Base-by-base conservation (phyloP, 2,329 filamentous ascomycete species). In the Xylariaceae sp. region DNA sequence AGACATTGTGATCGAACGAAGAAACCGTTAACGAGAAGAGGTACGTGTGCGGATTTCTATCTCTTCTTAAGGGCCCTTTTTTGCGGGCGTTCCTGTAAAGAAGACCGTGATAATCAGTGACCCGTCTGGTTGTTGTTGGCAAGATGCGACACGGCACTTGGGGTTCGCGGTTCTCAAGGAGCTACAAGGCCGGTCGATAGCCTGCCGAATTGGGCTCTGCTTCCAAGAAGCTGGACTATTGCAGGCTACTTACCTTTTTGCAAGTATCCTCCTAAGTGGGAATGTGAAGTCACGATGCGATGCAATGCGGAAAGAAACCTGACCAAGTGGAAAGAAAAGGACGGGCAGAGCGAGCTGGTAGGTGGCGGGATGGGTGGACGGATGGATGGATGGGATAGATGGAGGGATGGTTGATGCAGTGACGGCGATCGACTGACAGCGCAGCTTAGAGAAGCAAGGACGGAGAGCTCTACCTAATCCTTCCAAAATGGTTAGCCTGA, bases 1-100 rank as follows among this genome's bases (percentile, higher is more conserved):
- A 73, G 89, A 91, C 90, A 95, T 95, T 70, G 70, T 82, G 75
- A 54, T 57, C 55, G 51, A 54, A 55, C 51, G 50, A 59, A 30
- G 51, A 49, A 49, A 57, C 49, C 48, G 62, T 51, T 59, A 46
- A 36, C 47, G 58, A 56, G 52, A 54, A 59, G 54, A 63, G 63
- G 66, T 65, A 64, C 57, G 64, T 66, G 32, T 63, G 53, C 51
- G 60, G 48, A 57, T 61, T 54, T 44, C 62, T 58, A 50, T 54
- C 55, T 56, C 40, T 44, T 51, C n/a, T 19, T n/a, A 53, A 46
- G 36, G 43, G 47, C 51, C 43, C 37, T 56, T 52, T 55, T n/a
- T 39, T 53, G 41, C 54, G 54, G 53, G 53, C 29, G 57, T 53
- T 52, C 59, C 61, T 62, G 49, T 42, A 18, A 34, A 53, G 39